Evolutionary conservation across 2,329 filamentous ascomycete species (phyloP), one percentile per base, ranked within the genome.

Genomic region (Grosmannia penicillata): DNA sequence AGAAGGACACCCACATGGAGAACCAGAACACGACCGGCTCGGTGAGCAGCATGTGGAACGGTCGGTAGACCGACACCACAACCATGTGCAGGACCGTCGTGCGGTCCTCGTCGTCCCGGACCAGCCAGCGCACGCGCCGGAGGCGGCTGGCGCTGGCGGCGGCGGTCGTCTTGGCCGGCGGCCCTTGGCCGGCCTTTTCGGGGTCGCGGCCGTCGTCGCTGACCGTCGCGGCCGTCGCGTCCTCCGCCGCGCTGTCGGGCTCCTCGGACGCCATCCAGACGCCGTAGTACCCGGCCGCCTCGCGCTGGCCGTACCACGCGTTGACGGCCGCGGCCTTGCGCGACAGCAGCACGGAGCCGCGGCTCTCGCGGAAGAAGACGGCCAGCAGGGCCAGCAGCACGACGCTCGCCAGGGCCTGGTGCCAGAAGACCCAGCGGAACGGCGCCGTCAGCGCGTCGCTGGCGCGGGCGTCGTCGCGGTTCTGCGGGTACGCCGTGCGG

Each of bases 361-460:
- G 66, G 4, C 83, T 94, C 56, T 95, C 87, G 32, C 75, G 73
- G 58, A 94, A 87, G 39, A 84, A 72, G 6, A 82, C 38, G 10
- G 72, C 65, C 18, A 93, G 70, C 1, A 76, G 58, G 1, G 72
- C 47, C 38, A 86, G 70, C 33, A 91, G 56, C 1, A 75, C 54
- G 0, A 65, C 75, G 39, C 77, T 73, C 18, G 72, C 60, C 33
- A 94, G 85, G 8, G 75, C 73, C 48, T 95, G 87, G 22, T 87
- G 66, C 68, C 85, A 93, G 54, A 93, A 93, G 0, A 87, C 73
- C 86, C 86, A 94, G 44, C 83, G 74, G 84, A 84, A 93, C 3
- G 57, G 55, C n/a, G 52, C 43, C 0, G 40, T 33, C 36, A 24
- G 33, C 24, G 37, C 34, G 8, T 54, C 48, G 9, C 59, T 49